These are phyloP conservation scores for Coemansia sp. DNA, from an alignment of 192 early-diverging fungal genomes.

Conservation along the genomic window DNA sequence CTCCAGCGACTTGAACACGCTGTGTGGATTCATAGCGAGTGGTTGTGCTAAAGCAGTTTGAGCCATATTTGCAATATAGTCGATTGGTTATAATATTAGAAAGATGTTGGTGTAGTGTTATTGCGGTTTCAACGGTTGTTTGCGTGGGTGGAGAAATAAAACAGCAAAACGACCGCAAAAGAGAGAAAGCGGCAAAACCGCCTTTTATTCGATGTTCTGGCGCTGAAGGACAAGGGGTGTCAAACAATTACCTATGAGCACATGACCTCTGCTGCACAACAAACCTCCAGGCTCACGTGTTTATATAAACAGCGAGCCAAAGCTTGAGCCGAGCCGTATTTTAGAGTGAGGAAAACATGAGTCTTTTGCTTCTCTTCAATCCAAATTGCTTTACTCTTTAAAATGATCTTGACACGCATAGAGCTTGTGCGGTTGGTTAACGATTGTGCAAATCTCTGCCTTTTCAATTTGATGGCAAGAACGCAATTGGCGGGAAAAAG, in stretches of 20 bases:
- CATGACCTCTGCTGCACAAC: neutral
- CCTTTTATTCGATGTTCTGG: constrained; percentile 9
- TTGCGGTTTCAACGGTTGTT: neutral
- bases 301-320: too few relatives aligned
- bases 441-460: neutral
- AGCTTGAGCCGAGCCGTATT: too few relatives aligned
- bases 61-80: constrained; percentile 8
- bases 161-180: too few relatives aligned
- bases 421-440: neutral
- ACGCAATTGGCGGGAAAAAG: too few relatives aligned
- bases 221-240: neutral
- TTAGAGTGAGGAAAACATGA: too few relatives aligned
- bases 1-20: constrained; percentile 37
- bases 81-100: neutral
- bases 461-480: neutral
- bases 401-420: neutral
- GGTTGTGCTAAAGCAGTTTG: constrained; percentile 7
- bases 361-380: neutral
- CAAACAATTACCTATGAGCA: too few relatives aligned
- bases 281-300: too few relatives aligned
- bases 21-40: constrained; percentile 9
- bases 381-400: neutral
- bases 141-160: neutral
- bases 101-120: neutral
- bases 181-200: neutral